Conservation (phyloP, 1,284 basidiomycete genomes). For the Cerioporus squamosus region DNA sequence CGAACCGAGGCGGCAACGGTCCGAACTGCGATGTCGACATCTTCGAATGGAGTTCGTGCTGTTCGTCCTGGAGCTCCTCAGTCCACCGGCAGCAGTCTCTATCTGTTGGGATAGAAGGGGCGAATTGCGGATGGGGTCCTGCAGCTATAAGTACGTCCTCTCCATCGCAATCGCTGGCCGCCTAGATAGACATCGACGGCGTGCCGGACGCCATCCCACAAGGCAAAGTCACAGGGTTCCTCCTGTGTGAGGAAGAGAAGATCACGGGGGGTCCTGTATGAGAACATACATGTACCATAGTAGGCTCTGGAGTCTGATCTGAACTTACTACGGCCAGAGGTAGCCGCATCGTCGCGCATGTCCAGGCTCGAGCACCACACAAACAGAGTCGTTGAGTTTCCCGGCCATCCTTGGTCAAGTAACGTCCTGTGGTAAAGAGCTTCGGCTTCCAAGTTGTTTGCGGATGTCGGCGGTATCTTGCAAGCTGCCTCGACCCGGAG, state of each 20-base stretch:
- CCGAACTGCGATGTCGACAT: conserved; percentile 28
- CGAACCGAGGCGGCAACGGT: conserved; percentile 48
- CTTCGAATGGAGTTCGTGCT: not conserved
- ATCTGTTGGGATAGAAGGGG: no score
- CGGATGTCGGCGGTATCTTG: not conserved
- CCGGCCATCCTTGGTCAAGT: no score
- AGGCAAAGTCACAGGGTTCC: conserved; percentile 17
- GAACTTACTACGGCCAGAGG: not conserved
- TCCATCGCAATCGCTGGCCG: not conserved
- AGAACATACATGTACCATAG: not conserved
- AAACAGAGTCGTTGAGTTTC: no score
- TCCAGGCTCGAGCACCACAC: no score
- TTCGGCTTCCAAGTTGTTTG: not conserved
- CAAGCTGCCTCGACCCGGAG: not conserved
- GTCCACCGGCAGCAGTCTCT: no score
- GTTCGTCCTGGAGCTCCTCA: no score
- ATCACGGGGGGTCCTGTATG: conserved; percentile 17
- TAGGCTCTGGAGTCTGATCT: not conserved
- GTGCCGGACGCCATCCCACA: conserved; percentile 19
- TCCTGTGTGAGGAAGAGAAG: not conserved
- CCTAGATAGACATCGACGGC: not conserved
- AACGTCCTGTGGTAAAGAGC: no score
- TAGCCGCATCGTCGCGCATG: no score
- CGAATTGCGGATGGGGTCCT: no score
- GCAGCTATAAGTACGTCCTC: not conserved